These are phyloP conservation scores for Suhomyces emberorum DNA, from an alignment of 805 yeast species.

Conservation along the genomic window DNA sequence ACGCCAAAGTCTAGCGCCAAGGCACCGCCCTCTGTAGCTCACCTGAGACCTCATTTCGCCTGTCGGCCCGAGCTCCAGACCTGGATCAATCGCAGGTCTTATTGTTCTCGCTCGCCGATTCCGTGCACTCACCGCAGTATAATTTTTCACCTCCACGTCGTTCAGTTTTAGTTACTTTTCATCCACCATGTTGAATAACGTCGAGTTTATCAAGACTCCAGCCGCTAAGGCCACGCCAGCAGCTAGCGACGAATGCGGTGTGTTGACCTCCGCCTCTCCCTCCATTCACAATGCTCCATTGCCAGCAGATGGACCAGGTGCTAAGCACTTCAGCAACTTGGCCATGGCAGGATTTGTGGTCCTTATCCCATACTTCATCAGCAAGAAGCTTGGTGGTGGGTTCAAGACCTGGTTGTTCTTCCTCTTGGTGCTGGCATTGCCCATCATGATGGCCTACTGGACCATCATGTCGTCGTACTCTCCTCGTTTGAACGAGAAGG, in stretches of 20 bases:
- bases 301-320: constrained; percentile 90
- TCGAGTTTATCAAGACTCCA: constrained; percentile 64
- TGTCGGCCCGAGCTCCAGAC: too few species aligned
- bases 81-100: too few species aligned
- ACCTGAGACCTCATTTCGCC: too few species aligned
- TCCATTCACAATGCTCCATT: constrained; percentile 81
- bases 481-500: constrained; percentile 80
- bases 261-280: constrained; percentile 48
- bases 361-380: constrained; percentile 59
- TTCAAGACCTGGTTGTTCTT: constrained; percentile 64
- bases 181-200: constrained; percentile 37
- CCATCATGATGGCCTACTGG: constrained; percentile 83
- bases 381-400: constrained; percentile 68
- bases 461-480: constrained; percentile 69
- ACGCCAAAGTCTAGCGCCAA: too few species aligned
- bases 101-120: not conserved
- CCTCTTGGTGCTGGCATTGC: constrained; percentile 52
- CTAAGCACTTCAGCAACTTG: constrained; percentile 68
- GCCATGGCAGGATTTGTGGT: constrained; percentile 47
- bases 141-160: constrained; percentile 1
- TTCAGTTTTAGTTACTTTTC: constrained; percentile 1
- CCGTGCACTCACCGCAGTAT: constrained; percentile 1
- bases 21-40: too few species aligned
- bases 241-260: constrained; percentile 32
- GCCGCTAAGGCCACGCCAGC: constrained; percentile 35